A percentile compares a stretch with the other conserved stretches of the same genome.
These are phyloP conservation scores for Lyophyllum atratum DNA, from an alignment of 768 basidiomycete species.

Conservation along the genomic window DNA sequence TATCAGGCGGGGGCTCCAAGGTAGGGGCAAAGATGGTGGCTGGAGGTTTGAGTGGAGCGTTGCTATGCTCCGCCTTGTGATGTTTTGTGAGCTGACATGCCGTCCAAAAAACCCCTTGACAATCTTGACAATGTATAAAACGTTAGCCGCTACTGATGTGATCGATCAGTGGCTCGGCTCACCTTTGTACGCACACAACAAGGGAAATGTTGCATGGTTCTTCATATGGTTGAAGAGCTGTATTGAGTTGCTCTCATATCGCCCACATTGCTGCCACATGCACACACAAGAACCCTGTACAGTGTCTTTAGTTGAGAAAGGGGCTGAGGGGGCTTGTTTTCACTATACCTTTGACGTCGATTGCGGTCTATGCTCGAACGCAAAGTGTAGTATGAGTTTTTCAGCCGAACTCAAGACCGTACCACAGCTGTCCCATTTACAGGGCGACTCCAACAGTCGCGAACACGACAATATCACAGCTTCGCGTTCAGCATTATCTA, in stretches of 20 bases:
- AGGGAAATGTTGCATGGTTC: conserved; percentile 46
- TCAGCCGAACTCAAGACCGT: conserved; percentile 54
- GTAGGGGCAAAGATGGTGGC: conserved; percentile 32
- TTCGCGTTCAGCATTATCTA: conserved; percentile 34
- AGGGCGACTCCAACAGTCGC: conserved; percentile 47
- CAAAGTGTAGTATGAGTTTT: conserved; percentile 51
- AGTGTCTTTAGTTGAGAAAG: background rate
- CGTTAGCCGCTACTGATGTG: background rate
- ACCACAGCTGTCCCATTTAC: conserved; percentile 64
- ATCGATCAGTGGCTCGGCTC: conserved; percentile 7
- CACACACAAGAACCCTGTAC: conserved; percentile 40
- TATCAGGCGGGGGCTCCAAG: conserved; percentile 30
- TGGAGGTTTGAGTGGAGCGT: conserved; percentile 34
- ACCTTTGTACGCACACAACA: conserved; percentile 59
- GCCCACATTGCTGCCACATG: conserved; percentile 60
- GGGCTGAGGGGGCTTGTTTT: background rate
- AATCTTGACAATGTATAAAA: conserved; percentile 40
- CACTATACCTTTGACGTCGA: conserved; percentile 8
- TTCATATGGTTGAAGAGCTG: conserved; percentile 50
- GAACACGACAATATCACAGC: conserved; percentile 50
- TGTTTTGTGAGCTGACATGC: conserved; percentile 53
- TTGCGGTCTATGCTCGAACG: conserved; percentile 15
- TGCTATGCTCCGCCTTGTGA: conserved; percentile 41
- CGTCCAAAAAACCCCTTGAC: conserved; percentile 48
- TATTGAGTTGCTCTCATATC: conserved; percentile 35